Evolutionary conservation across 176 grass and related monocot species (phyloP).

Genomic region (Miscanthus lutarioriparius): DNA sequence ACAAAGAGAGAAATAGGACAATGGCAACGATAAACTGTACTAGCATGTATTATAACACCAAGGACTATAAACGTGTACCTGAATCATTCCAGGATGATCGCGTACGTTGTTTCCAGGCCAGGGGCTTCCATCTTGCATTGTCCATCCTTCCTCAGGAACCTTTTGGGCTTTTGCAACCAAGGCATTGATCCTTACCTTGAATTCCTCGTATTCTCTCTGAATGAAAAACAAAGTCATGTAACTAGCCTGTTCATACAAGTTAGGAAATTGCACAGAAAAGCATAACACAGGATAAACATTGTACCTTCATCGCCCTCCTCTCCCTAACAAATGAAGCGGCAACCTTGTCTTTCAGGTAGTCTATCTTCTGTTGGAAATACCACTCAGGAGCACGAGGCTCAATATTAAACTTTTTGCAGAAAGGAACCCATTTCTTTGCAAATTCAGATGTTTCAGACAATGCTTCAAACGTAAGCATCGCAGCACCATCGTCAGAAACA

Average conservation of each 20-base stretch:
- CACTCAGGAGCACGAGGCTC: conserved; percentile 86
- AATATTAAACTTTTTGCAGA: conserved; percentile 81
- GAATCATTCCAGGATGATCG: conserved; percentile 98
- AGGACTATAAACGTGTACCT: conserved; percentile 40
- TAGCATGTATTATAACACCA: not conserved
- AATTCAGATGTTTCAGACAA: conserved; percentile 97
- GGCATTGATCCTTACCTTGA: conserved; percentile 90
- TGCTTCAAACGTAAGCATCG: conserved; percentile 92
- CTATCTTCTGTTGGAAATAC: conserved; percentile 95
- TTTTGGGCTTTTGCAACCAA: conserved; percentile 92
- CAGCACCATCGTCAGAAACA: conserved; percentile 98
- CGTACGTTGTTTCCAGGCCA: conserved; percentile 97
- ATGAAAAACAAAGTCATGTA: conserved; percentile 29
- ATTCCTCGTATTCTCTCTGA: conserved; percentile 95
- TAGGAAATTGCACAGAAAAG: conserved; percentile 6
- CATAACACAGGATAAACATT: not conserved
- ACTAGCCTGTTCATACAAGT: conserved; percentile 33
- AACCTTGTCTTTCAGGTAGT: conserved; percentile 93
- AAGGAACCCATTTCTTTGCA: conserved; percentile 97
- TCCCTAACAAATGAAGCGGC: conserved; percentile 76
- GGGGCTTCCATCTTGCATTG: conserved; percentile 91
- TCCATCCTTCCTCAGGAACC: conserved; percentile 96
- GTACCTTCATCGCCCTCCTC: conserved; percentile 93
- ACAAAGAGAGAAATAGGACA: not conserved
- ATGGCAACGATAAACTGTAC: not conserved